Percentiles rank a stretch among this genome's conserved stretches.
phyloP scores from a whole-genome alignment of 2,329 filamentous ascomycete genomes.

The Penicillium italicum region DNA sequence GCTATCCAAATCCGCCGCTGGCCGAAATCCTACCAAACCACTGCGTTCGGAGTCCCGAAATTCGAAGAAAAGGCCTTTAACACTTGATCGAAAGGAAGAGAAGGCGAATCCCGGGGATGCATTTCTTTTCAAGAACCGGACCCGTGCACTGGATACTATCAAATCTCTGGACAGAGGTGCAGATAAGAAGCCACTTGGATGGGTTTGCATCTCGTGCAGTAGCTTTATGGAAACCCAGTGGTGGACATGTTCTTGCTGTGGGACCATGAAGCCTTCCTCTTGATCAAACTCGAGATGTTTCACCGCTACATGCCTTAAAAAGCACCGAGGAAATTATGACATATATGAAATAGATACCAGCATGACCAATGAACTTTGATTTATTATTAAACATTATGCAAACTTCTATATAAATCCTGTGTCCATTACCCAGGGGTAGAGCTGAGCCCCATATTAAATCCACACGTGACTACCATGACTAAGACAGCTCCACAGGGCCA shows the following conservation, averaged over 20 bases:
- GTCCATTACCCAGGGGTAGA: background rate
- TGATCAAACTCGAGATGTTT: conserved; percentile 17
- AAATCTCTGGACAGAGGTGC: conserved; percentile 40
- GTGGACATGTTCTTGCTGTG: conserved; percentile 62
- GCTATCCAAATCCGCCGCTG: conserved; percentile 6
- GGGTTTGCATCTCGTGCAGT: conserved; percentile 57
- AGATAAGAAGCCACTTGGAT: conserved; percentile 52
- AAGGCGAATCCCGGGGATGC: conserved; percentile 11
- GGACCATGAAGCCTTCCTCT: conserved; percentile 55
- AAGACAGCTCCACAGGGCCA: conserved; percentile 13
- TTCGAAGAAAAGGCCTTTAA: conserved; percentile 23
- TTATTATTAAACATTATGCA: too few relatives aligned
- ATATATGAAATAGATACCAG: background rate
- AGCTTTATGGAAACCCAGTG: conserved; percentile 62
- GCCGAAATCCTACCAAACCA: background rate
- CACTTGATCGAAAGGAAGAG: conserved; percentile 2
- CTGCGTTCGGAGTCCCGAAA: conserved; percentile 8
- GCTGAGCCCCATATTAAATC: background rate
- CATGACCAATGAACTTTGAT: background rate
- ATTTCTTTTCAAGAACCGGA: conserved; percentile 30
- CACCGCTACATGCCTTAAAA: background rate
- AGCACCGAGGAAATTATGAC: background rate
- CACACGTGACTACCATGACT: conserved; percentile 14
- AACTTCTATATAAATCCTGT: background rate
- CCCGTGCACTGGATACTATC: conserved; percentile 37